Evolutionary conservation across 2,329 filamentous ascomycete species (phyloP).

Genomic region (Sporothrix luriei): DNA sequence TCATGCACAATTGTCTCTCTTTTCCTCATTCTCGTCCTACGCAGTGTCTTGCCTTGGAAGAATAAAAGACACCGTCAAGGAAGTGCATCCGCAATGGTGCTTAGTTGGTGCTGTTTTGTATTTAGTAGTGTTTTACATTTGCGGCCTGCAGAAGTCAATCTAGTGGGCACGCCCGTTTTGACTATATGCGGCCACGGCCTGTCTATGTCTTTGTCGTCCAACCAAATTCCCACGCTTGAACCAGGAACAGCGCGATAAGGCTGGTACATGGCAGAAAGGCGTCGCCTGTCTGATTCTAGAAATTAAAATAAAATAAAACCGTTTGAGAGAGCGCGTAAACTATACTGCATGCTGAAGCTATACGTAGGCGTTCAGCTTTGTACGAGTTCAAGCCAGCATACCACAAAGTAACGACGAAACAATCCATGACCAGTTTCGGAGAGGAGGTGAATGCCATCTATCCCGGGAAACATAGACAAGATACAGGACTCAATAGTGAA

Average conservation of each 20-base stretch:
- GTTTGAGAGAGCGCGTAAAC: background rate
- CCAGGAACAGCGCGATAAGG: conserved; percentile 11
- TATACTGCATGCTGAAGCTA: background rate
- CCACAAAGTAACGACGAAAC: background rate
- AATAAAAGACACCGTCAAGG: background rate
- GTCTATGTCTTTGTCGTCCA: conserved; percentile 2
- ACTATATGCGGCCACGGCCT: conserved; percentile 5
- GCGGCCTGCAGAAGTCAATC: background rate
- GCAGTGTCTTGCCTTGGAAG: background rate
- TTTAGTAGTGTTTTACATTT: conserved; percentile 18
- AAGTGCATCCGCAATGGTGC: background rate
- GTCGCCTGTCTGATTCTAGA: background rate
- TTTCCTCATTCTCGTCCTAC: background rate
- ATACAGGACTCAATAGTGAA: background rate
- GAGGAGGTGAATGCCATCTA: background rate
- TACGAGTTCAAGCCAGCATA: background rate
- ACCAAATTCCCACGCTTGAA: background rate
- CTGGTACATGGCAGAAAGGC: background rate
- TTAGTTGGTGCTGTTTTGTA: conserved; percentile 13
- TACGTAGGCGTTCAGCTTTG: background rate
- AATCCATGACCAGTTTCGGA: background rate
- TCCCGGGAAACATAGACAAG: background rate
- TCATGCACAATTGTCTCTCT: background rate
- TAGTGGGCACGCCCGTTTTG: background rate
- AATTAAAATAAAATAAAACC: background rate